Percentiles rank a stretch among this genome's conserved stretches.
These are phyloP conservation scores for Wickerhamomyces ciferrii DNA, from an alignment of 805 yeast species.

Conservation along the genomic window DNA sequence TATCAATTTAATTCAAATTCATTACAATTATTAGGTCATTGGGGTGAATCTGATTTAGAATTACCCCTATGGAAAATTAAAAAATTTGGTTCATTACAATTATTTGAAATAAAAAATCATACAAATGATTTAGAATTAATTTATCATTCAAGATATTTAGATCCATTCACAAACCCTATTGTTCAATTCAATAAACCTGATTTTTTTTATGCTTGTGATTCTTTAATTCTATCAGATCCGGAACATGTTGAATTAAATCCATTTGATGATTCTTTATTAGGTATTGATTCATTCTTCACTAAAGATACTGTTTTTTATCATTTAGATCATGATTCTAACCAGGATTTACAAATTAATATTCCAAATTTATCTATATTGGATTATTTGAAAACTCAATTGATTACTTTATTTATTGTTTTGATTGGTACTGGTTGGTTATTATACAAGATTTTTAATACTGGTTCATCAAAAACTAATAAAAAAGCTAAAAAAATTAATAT, in stretches of 20 bases:
- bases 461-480: too few species aligned
- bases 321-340: constrained; percentile 10
- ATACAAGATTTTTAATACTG: not conserved
- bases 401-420: not conserved
- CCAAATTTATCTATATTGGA: constrained; percentile 35
- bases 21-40: constrained; percentile 30
- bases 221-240: constrained; percentile 17
- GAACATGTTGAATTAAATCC: constrained; percentile 25
- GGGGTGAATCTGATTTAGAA: constrained; percentile 57
- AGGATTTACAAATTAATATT: constrained; percentile 23
- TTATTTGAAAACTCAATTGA: constrained; percentile 25
- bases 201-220: constrained; percentile 47
- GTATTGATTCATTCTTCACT: constrained; percentile 43
- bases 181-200: constrained; percentile 29
- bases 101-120: constrained; percentile 28
- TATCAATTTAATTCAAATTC: constrained; percentile 40
- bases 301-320: constrained; percentile 38
- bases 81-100: constrained; percentile 41
- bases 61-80: constrained; percentile 43
- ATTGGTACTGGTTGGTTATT: not conserved
- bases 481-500: not conserved
- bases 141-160: constrained; percentile 47
- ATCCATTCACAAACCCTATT: constrained; percentile 26
- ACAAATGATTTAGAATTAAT: constrained; percentile 29
- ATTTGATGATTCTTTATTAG: constrained; percentile 33